phyloP scores from a whole-genome alignment of 2,329 filamentous ascomycete species.

The Ilyonectria sp. region DNA sequence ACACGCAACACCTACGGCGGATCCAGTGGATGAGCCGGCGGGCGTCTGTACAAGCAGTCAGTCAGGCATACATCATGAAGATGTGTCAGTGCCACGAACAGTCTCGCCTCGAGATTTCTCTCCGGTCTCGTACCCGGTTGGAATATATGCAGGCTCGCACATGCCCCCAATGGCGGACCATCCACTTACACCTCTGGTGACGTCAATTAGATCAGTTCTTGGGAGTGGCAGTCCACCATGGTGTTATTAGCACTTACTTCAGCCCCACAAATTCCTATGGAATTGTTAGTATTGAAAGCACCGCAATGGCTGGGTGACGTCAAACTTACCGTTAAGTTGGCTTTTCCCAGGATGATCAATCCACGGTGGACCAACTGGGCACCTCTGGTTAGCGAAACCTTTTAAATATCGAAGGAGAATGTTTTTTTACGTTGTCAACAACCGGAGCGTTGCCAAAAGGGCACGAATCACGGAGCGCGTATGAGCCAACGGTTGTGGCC shows the following conservation, averaged over 20 bases:
- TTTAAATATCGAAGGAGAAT: too few species aligned
- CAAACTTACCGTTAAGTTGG: too few species aligned
- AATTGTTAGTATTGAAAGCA: too few species aligned
- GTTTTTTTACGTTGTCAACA: too few species aligned
- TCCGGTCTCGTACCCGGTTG: neutral
- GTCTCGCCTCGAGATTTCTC: conserved; percentile 1
- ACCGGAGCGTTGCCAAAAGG: too few species aligned
- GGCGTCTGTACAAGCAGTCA: conserved; percentile 4
- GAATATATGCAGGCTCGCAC: neutral
- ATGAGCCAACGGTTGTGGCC: neutral
- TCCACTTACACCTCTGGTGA: neutral
- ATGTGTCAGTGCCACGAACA: neutral
- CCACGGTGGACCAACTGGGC: too few species aligned
- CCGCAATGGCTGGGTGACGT: too few species aligned
- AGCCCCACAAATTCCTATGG: too few species aligned
- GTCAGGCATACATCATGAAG: neutral
- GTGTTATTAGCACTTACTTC: too few species aligned
- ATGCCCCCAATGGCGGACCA: neutral
- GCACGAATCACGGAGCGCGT: neutral
- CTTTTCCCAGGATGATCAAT: too few species aligned
- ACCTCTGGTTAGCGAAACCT: too few species aligned
- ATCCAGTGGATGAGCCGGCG: conserved; percentile 25
- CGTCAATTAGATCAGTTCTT: neutral
- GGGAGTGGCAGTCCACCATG: too few species aligned
- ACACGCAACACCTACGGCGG: conserved; percentile 20